Evolutionary conservation across 1,139 yeast genomes (phyloP).

Genomic region (Geotrichum bryndzae): DNA sequence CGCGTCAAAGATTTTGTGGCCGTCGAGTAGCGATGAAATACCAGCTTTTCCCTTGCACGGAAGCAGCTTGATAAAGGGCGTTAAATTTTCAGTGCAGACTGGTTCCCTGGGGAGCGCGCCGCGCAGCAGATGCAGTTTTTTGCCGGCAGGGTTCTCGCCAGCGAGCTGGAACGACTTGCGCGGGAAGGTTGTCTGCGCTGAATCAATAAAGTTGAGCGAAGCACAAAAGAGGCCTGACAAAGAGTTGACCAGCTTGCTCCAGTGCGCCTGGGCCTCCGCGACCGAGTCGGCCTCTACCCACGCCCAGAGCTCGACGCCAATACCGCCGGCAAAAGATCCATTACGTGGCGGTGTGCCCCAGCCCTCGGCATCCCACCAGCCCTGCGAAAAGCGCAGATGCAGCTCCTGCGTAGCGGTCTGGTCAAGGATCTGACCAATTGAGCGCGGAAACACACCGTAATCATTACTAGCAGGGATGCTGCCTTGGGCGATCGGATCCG

Average conservation of each 20-base stretch:
- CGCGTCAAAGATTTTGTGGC: constrained; percentile 92
- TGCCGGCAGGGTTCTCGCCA: constrained; percentile 23
- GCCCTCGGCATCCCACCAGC: constrained; percentile 87
- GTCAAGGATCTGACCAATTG: constrained; percentile 71
- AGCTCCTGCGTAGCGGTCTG: constrained; percentile 65
- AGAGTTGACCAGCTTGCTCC: constrained; percentile 69
- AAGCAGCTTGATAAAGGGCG: constrained; percentile 82
- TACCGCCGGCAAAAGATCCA: constrained; percentile 79
- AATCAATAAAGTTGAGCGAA: constrained; percentile 81
- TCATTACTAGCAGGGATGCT: constrained; percentile 36
- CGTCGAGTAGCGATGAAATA: constrained; percentile 75
- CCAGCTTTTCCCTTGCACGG: constrained; percentile 96
- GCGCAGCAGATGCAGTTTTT: constrained; percentile 50
- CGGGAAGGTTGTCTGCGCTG: constrained; percentile 72
- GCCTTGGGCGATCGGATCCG: constrained; percentile 41
- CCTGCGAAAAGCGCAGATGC: constrained; percentile 83
- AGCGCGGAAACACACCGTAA: constrained; percentile 71
- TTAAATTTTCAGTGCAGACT: constrained; percentile 91
- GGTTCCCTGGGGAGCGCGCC: constrained; percentile 96
- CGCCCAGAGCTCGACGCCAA: constrained; percentile 94
- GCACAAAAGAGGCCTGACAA: constrained; percentile 94
- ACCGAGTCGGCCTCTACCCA: constrained; percentile 59
- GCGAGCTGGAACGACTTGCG: constrained; percentile 40
- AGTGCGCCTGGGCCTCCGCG: constrained; percentile 52
- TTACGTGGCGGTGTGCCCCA: constrained; percentile 80